These are phyloP conservation scores for Byssochlamys sp. DNA, from an alignment of 2,329 filamentous ascomycete genomes.

Conservation along the genomic window DNA sequence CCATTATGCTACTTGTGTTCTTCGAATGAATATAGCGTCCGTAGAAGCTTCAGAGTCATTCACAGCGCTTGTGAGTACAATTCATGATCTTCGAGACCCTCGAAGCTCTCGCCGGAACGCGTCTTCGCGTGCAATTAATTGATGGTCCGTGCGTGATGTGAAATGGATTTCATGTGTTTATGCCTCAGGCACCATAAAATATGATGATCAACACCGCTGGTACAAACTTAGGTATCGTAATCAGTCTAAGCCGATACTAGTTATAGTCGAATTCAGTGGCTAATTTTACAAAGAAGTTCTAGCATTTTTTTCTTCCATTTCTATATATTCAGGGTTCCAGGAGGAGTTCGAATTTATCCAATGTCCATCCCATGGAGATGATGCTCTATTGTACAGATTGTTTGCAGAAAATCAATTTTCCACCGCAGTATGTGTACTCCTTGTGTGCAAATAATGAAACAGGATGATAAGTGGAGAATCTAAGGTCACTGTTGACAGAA, in stretches of 20 bases:
- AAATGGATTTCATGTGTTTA: background rate
- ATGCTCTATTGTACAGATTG: background rate
- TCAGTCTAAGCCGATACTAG: background rate
- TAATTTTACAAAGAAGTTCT: background rate
- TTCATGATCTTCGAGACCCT: background rate
- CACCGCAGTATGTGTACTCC: background rate
- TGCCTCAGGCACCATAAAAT: background rate
- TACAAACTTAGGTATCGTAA: background rate
- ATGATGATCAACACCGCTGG: background rate
- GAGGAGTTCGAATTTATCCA: background rate
- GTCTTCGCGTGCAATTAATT: constrained; percentile 30
- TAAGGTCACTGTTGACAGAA: background rate
- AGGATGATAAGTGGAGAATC: background rate
- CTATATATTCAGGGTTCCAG: background rate
- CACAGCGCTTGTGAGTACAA: background rate
- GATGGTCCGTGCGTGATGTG: constrained; percentile 23
- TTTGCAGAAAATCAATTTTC: background rate
- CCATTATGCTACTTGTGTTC: constrained; percentile 38
- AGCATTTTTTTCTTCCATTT: background rate
- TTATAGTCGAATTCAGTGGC: background rate
- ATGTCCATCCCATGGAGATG: background rate
- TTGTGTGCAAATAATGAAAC: background rate
- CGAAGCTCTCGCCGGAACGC: constrained; percentile 16
- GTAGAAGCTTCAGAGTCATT: background rate
- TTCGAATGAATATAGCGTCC: background rate